Base-by-base conservation (phyloP, 345 rosid species). In the Ailanthus altissimus region DNA sequence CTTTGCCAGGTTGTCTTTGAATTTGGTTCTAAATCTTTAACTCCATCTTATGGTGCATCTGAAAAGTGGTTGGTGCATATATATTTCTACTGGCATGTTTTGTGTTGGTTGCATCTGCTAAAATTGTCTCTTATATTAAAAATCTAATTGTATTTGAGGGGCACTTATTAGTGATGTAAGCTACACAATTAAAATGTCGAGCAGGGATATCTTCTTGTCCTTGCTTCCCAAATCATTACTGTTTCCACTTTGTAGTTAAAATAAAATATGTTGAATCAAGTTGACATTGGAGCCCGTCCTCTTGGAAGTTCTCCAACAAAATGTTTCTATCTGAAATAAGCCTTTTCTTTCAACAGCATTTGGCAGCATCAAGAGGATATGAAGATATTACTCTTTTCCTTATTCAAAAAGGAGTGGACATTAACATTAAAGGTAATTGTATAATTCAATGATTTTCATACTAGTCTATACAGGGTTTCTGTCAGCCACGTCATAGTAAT, bases 361-460 rank as follows among this genome's bases (percentile, higher is more conserved):
- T 94, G 82, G 94, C 97, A 23, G 95, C 97, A 76, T 86, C 88
- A 13, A 91, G 89, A 84, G 99, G 98, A 57, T 87, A 84, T 5
- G 97, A 89, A 78, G 97, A 93, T 75, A 84, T 92, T 68, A 69
- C 89, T 6, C 79, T 46, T 65, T 90, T 91, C 81, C 97, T 96
- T 75, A 77, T 94, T 70, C 86, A 86, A 38, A 85, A 88, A 77
- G 81, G 90, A 58, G 90, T 91, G 18, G 86, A 92, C 61, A 81
- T 92, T 73, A 85, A 87, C 82, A 75, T 74, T 54, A 92, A 88
- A 90, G 99, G 99, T 93, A 88, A 80, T 23, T 76, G 65, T 63
- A 38, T 78, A 16, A 57, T 47, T 21, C 11, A 15, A 66, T 14
- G 23, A 16, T 68, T 77, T 46, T 20, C 73, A 8, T 81, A 9